phyloP scores from a whole-genome alignment of 73 alveolate species.

The Breviolum minutum region DNA sequence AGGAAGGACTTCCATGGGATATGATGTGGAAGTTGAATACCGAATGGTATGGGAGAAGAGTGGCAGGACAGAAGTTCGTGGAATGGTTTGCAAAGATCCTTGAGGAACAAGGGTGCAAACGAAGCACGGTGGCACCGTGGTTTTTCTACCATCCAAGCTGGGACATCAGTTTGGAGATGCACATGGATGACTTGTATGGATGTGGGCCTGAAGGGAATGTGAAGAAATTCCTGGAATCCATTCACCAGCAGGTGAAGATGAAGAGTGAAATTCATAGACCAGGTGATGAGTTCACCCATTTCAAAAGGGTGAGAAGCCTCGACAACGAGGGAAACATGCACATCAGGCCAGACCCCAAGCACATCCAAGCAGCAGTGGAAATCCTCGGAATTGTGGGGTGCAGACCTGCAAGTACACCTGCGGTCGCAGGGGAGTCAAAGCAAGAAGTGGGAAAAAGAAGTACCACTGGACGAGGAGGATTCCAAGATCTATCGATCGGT shows the following conservation, averaged over 20 bases:
- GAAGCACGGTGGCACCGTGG: slow-evolving; percentile 16
- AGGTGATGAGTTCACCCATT: neutral
- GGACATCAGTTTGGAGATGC: slow-evolving; percentile 19
- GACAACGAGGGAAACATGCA: neutral
- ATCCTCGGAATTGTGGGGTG: neutral
- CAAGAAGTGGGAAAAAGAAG: neutral
- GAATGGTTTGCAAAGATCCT: neutral
- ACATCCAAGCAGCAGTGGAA: neutral
- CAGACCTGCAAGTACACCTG: neutral
- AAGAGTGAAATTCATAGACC: neutral
- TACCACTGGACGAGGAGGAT: neutral
- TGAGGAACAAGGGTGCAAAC: neutral
- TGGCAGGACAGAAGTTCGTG: neutral
- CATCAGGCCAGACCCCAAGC: neutral
- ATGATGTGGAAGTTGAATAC: neutral
- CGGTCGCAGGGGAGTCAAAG: neutral
- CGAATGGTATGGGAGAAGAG: neutral
- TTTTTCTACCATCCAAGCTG: neutral
- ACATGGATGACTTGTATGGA: slow-evolving; percentile 52
- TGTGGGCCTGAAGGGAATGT: neutral
- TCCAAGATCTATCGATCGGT: neutral
- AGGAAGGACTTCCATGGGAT: neutral
- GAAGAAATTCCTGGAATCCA: neutral
- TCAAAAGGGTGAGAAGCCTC: neutral
- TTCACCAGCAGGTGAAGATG: slow-evolving; percentile 6